Conservation (phyloP, 192 early-diverging fungal genomes). For the Coemansia sp. region DNA sequence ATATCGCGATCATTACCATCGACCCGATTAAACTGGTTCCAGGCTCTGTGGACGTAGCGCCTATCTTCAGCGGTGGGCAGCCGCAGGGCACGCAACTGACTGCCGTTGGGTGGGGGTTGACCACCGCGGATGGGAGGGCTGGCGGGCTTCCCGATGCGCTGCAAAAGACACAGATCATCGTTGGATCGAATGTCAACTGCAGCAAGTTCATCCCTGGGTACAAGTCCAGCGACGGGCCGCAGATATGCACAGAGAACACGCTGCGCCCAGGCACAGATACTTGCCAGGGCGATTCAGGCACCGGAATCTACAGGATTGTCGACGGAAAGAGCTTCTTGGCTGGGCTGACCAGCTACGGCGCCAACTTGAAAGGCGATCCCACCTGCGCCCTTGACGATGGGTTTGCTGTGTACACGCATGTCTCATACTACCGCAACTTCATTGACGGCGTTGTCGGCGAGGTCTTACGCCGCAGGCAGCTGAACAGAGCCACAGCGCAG, state of each 20-base stretch:
- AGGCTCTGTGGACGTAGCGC: conserved; percentile 1
- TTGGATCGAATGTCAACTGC: conserved; percentile 26
- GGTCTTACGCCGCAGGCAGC: background rate
- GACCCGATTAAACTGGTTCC: background rate
- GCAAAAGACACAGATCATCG: conserved; percentile 26
- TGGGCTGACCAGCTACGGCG: conserved; percentile 49
- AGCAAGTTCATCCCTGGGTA: conserved; percentile 28
- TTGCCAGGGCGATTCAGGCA: conserved; percentile 52
- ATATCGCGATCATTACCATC: conserved; percentile 31
- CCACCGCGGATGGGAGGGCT: conserved; percentile 1
- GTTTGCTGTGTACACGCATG: conserved; percentile 40
- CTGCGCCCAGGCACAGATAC: conserved; percentile 39
- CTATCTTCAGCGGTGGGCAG: conserved; percentile 26
- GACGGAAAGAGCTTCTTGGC: conserved; percentile 25
- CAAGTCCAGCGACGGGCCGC: conserved; percentile 43
- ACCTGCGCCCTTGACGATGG: conserved; percentile 45
- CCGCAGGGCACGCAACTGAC: conserved; percentile 19
- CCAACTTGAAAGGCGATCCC: conserved; percentile 33
- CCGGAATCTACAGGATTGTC: conserved; percentile 25
- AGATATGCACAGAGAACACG: conserved; percentile 47
- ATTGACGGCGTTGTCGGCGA: conserved; percentile 16
- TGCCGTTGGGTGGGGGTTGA: conserved; percentile 43
- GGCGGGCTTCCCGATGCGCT: conserved; percentile 21
- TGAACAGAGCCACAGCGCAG: background rate
- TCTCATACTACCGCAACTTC: conserved; percentile 33